Conservation (phyloP, 2,329 filamentous ascomycete species). For the Ceratocystis ficicola region DNA sequence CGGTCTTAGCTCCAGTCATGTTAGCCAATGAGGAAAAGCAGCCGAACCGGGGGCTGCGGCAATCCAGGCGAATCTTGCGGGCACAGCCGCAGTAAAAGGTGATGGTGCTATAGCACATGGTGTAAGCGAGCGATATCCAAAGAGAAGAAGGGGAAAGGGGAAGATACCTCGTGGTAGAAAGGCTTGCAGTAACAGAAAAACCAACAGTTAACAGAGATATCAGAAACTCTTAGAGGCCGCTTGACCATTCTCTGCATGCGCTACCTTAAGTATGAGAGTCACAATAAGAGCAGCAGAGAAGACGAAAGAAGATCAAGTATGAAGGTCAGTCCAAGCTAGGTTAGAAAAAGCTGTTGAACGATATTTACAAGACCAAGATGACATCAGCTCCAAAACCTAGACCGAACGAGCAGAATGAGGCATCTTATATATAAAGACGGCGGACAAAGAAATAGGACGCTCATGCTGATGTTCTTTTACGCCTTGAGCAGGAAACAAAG, state of each 20-base stretch:
- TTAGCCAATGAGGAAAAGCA: constrained; percentile 1
- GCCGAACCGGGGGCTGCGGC: constrained; percentile 10
- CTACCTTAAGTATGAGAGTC: too few species aligned
- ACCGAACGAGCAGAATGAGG: background rate
- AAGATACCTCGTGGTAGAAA: background rate
- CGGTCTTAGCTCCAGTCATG: constrained; percentile 7
- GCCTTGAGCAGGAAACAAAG: background rate
- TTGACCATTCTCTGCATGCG: background rate
- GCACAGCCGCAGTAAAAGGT: constrained; percentile 14
- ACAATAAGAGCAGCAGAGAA: background rate
- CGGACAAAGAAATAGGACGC: background rate
- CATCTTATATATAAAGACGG: background rate
- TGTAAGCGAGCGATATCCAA: background rate
- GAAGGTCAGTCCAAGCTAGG: background rate
- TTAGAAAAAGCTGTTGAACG: background rate
- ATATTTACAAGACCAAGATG: background rate
- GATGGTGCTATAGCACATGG: constrained; percentile 13
- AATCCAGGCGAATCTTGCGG: constrained; percentile 4
- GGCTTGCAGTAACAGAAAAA: too few species aligned
- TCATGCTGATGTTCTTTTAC: background rate
- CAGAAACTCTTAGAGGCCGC: background rate
- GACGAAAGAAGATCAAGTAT: background rate
- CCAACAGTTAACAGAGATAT: background rate
- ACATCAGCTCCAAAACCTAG: background rate
- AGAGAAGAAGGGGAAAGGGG: background rate